A percentile compares a stretch with the other conserved stretches of the same genome.
These are phyloP conservation scores for Tieghemiomyces parasiticus DNA, from an alignment of 192 early-diverging fungal genomes.

Conservation along the genomic window DNA sequence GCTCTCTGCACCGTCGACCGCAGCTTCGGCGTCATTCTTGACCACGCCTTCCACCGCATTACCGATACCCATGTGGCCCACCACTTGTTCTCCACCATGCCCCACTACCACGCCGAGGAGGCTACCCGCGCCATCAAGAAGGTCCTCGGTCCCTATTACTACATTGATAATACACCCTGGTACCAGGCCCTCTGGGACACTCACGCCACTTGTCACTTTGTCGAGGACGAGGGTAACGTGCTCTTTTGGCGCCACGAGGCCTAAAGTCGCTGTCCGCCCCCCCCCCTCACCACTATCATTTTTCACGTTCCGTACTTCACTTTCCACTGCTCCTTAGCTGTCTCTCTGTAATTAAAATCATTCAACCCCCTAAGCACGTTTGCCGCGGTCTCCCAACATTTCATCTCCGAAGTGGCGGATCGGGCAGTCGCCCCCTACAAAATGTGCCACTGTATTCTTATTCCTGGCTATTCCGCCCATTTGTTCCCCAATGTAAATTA, in stretches of 20 bases:
- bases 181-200: slow-evolving; percentile 49
- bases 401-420: too few relatives aligned
- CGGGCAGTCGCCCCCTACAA: too few relatives aligned
- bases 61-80: slow-evolving; percentile 89
- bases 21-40: slow-evolving; percentile 71
- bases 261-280: too few relatives aligned
- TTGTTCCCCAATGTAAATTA: too few relatives aligned
- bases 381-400: too few relatives aligned
- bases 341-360: too few relatives aligned
- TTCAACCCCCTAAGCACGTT: too few relatives aligned
- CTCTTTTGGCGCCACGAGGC: slow-evolving; percentile 32
- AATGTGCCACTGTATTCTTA: too few relatives aligned
- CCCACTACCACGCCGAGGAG: slow-evolving; percentile 84
- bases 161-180: slow-evolving; percentile 56
- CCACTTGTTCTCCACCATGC: slow-evolving; percentile 95
- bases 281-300: too few relatives aligned
- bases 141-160: slow-evolving; percentile 69
- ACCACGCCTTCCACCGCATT: slow-evolving; percentile 68
- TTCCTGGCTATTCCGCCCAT: too few relatives aligned
- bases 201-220: slow-evolving; percentile 61
- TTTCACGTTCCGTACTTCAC: too few relatives aligned
- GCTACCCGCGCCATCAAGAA: slow-evolving; percentile 72
- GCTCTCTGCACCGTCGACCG: slow-evolving; percentile 85
- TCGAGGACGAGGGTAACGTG: slow-evolving; percentile 81
- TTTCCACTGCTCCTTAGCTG: too few relatives aligned